Evolutionary conservation across 169 alveolate species (phyloP), one percentile per base, ranked within the genome.

Genomic region (Plasmodium chabaudi): DNA sequence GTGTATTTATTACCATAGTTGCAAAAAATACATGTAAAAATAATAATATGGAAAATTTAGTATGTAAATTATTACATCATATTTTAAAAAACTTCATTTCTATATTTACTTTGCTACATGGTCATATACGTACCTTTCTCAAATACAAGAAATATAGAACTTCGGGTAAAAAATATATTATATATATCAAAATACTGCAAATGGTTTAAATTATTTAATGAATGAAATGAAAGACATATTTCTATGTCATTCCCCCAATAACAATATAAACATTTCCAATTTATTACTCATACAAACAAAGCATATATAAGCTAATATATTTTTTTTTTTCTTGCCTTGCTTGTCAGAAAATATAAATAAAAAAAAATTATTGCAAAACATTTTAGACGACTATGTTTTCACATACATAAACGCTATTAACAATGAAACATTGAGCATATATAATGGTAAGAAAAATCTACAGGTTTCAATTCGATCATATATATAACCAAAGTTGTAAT

Each of bases 21-120:
- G 82, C 68, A 67, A 79, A 79, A 39, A 79, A 79, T 19, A 25
- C 68, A 7, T 79, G 68, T 34, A 79, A 64, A 47, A 79, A 67
- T 60, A 46, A 64, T 10, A 79, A 79, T 19, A 65, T 67, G 72
- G 89, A 79, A 79, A 15, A 53, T 23, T 60, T 79, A 42, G 68
- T 79, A 79, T 79, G 89, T 17, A 79, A 55, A 69, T 55, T 79
- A 13, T 59, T 79, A 47, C 89, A 79, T 44, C 56, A 61, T 1
- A 34, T 79, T 65, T 44, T 79, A 23, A 46, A 55, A 19, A 79
- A 79, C 46, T 79, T 79, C 55, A 79, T 55, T 44, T 79, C 89
- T 5, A 79, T 69, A 53, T 79, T 79, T 69, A 79, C 89, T 6
- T 60, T 79, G 12, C 55, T 79, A 17, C 89, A 79, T 69, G 89